Base-by-base conservation (phyloP, 345 rosid species). In the Linum tenue region DNA sequence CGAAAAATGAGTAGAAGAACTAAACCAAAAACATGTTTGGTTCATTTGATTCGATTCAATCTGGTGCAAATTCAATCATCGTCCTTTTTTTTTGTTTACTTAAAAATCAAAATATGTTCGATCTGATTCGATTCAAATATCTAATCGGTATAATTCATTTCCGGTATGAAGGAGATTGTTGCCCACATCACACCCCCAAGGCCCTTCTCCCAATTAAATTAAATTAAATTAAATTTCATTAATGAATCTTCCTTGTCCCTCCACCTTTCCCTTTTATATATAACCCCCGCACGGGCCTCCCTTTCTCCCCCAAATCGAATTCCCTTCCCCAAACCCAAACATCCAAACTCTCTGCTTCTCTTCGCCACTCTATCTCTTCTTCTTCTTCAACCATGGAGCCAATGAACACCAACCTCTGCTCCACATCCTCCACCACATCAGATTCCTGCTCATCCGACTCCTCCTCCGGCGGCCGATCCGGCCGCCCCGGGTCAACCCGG, bases 391-490 rank as follows among this genome's bases (percentile, higher is more conserved):
- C 37, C 0, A 80, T 76, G 86, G 83, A 80, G 67, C 65, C 69
- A 57, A 41, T 66, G 65, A 76, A 73, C 71, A 48, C 9, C 53
- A 76, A 75, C 71, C 50, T 72, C 44, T 74, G 78, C 31, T 78
- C 78, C 7, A 72, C 82, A 59, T 76, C 85, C 39, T 63, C 80
- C 22, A 77, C 83, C 4, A 74, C 80, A 37, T 85, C 90, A 1
- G 84, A 77, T 31, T 66, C 84, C 41, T 85, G 84, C 11, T 79
- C 85, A 42, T 83, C 90, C 0, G 80, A 79, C 5, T 75, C 89
- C 3, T 74, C 78, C 12, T 67, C 69, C 15, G 71, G 76, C 53
- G 74, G 56, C 16, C 67, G 16, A 17, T 8, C 15, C 59, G 1
- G 7, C 38, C 31, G 31, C 37, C 7, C 35, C 22, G 59, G 59